A percentile compares a stretch with the other conserved stretches of the same genome.
These are phyloP conservation scores for Penicillium occitanis DNA, from an alignment of 2,329 filamentous ascomycete genomes.

Conservation along the genomic window DNA sequence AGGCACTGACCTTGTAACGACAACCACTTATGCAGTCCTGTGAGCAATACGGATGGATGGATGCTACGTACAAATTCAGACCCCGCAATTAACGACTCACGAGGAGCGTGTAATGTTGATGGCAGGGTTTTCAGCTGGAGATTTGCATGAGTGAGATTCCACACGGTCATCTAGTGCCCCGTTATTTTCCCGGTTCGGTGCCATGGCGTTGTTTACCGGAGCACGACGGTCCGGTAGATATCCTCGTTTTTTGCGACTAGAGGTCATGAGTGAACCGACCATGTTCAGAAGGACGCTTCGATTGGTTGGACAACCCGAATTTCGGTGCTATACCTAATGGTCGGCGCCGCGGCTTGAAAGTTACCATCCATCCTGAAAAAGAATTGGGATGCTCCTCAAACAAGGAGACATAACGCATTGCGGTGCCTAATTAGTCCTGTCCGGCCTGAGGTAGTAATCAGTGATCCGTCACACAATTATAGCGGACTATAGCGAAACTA, in stretches of 20 bases:
- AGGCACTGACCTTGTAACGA: background rate
- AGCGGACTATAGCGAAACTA: background rate
- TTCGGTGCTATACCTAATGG: background rate
- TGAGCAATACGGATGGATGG: background rate
- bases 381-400: background rate
- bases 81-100: background rate
- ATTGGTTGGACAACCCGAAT: background rate
- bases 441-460: background rate
- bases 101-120: background rate
- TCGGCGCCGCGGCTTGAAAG: background rate
- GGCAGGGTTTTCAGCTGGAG: background rate
- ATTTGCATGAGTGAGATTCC: background rate
- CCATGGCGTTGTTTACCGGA: conserved; percentile 7
- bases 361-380: background rate
- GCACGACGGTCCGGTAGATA: background rate
- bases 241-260: background rate
- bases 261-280: background rate
- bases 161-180: background rate
- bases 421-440: background rate
- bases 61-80: background rate
- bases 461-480: background rate
- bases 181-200: conserved; percentile 4
- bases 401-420: background rate
- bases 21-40: background rate
- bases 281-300: background rate